Evolutionary conservation across 495 filamentous ascomycete species (phyloP).

Genomic region (Aspergillus egyptiacus): DNA sequence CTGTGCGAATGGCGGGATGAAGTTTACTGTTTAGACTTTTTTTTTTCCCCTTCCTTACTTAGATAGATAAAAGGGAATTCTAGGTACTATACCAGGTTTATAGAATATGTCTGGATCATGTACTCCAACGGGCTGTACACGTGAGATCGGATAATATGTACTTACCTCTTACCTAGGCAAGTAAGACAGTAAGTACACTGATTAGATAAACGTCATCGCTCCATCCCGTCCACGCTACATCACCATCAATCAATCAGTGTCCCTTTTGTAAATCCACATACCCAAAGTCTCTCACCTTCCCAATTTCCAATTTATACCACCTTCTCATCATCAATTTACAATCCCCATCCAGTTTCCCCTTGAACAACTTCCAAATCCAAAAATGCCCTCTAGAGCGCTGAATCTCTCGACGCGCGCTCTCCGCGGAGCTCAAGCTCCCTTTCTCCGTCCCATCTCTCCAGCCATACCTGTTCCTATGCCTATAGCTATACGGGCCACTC

Average conservation of each 20-base stretch:
- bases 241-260: neutral
- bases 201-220: constrained; percentile 5
- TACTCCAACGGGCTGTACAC: neutral
- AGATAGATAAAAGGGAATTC: too few species aligned
- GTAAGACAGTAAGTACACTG: neutral
- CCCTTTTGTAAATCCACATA: too few species aligned
- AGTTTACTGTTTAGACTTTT: constrained; percentile 21
- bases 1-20: constrained; percentile 82
- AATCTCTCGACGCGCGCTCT: too few species aligned
- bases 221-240: constrained; percentile 1
- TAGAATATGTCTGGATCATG: too few species aligned
- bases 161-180: too few species aligned
- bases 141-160: neutral
- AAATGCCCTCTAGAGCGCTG: neutral
- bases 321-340: too few species aligned
- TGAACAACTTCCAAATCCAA: neutral
- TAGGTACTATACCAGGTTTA: too few species aligned
- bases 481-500: too few species aligned
- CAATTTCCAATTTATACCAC: too few species aligned
- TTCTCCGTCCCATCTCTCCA: too few species aligned
- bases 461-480: too few species aligned
- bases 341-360: neutral
- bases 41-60: neutral
- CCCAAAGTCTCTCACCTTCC: too few species aligned
- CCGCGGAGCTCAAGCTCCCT: neutral